A percentile compares a stretch with the other conserved stretches of the same genome.
phyloP scores from a whole-genome alignment of 1,284 basidiomycete genomes.

The Meripilus lineatus region DNA sequence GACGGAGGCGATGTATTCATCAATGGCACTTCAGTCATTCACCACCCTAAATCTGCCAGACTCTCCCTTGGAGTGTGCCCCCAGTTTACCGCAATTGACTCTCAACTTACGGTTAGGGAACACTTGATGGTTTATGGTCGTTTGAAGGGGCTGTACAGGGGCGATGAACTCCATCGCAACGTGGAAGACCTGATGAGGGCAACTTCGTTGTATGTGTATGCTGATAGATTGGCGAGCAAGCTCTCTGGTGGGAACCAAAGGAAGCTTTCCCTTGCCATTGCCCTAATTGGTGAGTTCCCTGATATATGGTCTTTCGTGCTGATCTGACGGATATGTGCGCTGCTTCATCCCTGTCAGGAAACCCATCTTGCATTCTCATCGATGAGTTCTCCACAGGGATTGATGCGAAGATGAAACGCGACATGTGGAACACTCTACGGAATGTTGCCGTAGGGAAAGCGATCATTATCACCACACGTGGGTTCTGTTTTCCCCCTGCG shows the following conservation, averaged over 20 bases:
- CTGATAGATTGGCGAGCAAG: conserved; percentile 66
- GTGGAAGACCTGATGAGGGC: conserved; percentile 55
- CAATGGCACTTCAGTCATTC: conserved; percentile 56
- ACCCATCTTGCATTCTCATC: conserved; percentile 73
- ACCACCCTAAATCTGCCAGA: conserved; percentile 55
- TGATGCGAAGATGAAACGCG: conserved; percentile 78
- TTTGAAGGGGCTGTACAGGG: conserved; percentile 58
- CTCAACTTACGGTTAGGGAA: conserved; percentile 71
- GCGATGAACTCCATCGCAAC: conserved; percentile 45
- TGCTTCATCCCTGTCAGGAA: conserved; percentile 49
- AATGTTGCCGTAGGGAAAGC: conserved; percentile 61
- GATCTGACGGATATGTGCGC: background rate
- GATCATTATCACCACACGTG: conserved; percentile 66
- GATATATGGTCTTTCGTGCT: conserved; percentile 66
- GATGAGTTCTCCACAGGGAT: conserved; percentile 84
- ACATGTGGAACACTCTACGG: conserved; percentile 75
- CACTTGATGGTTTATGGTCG: conserved; percentile 66
- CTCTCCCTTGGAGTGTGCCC: conserved; percentile 74
- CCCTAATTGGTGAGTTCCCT: conserved; percentile 56
- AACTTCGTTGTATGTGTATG: conserved; percentile 57
- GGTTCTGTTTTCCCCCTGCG: conserved; percentile 25
- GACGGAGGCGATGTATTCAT: conserved; percentile 66
- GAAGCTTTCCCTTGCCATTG: conserved; percentile 74
- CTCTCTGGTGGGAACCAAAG: conserved; percentile 79
- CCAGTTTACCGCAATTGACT: conserved; percentile 79